Base-by-base conservation (phyloP, 768 basidiomycete genomes). In the Leccinum subgranulosum region DNA sequence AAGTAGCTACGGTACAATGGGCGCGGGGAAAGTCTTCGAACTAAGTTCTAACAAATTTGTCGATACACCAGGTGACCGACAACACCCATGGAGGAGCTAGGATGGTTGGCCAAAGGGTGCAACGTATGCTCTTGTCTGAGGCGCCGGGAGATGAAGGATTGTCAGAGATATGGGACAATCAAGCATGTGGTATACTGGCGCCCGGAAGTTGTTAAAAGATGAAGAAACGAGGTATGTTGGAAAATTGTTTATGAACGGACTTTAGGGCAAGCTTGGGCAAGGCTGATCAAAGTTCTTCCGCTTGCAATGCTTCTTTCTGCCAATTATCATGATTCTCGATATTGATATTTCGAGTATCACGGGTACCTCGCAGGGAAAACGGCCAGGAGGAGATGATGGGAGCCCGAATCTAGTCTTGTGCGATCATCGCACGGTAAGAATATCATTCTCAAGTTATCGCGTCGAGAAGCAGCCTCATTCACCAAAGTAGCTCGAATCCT, bases 141-240 rank as follows among this genome's bases (percentile, higher is more conserved):
- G 82, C 79, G 65, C 71, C 68, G 64, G 53, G 65, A 61, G 81
- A 82, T 84, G 80, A 78, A 78, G 70, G 79, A 78, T 73, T 77
- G 78, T 66, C 74, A 66, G 58, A 57, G 51, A 59, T 51, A 9
- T 57, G 46, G 60, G 70, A 75, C 77, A 79, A 75, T 69, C 79
- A 67, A 78, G 73, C 80, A 83, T 85, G 81, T 85, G 81, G 79
- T 79, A 76, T 66, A 66, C 68, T 64, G 69, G 77, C 66, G 75
- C 79, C 85, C 80, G 75, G 61, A 75, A 74, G 75, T 80, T 84
- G 85, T 85, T 84, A 85, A 85, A 86, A 85, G 82, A 84, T 84
- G 76, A 11, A 69, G 45, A 52, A 68, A 56, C 1, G 43, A 4
- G 8, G 17, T 6, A 7, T 11, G 14, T 2, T 12, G 27, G 11